These are phyloP conservation scores for Melampsora larici-populina DNA, from an alignment of 1,284 basidiomycete species.

Conservation along the genomic window DNA sequence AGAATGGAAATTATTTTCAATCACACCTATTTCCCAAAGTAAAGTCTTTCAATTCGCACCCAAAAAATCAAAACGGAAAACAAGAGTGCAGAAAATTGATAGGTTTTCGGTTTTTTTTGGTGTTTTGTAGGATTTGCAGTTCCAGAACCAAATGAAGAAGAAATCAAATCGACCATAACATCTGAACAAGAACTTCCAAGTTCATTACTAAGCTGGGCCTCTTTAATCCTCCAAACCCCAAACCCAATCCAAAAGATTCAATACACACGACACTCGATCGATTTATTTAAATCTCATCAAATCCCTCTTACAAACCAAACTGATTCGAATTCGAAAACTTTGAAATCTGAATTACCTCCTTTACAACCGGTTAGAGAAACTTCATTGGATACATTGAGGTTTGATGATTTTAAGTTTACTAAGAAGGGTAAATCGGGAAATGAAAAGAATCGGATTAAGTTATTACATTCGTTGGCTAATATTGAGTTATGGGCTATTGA, in stretches of 20 bases:
- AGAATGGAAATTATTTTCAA: constrained; percentile 50
- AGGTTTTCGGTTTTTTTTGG: too few species aligned
- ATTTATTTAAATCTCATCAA: constrained; percentile 50
- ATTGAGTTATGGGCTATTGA: constrained; percentile 55
- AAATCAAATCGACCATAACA: constrained; percentile 44
- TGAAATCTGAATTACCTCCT: constrained; percentile 49
- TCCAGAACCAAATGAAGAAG: constrained; percentile 18
- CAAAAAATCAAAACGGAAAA: too few species aligned
- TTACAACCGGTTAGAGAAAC: constrained; percentile 48
- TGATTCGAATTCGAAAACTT: constrained; percentile 46
- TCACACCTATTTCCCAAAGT: constrained; percentile 51
- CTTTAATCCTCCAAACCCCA: constrained; percentile 51
- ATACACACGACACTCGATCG: constrained; percentile 51
- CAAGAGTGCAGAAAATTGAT: too few species aligned
- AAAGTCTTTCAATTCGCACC: constrained; percentile 19
- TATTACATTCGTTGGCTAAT: constrained; percentile 53
- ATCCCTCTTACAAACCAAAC: constrained; percentile 44
- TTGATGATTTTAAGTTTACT: constrained; percentile 42
- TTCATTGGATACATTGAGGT: too few species aligned
- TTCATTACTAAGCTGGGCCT: constrained; percentile 52
- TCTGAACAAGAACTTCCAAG: constrained; percentile 46
- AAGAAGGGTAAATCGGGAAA: constrained; percentile 52
- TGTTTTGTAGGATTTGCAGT: constrained; percentile 27
- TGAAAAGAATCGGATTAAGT: constrained; percentile 52
- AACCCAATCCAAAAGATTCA: constrained; percentile 50